Evolutionary conservation across 1,284 basidiomycete species (phyloP), one percentile per base, ranked within the genome.

Genomic region (Boletus smithii): DNA sequence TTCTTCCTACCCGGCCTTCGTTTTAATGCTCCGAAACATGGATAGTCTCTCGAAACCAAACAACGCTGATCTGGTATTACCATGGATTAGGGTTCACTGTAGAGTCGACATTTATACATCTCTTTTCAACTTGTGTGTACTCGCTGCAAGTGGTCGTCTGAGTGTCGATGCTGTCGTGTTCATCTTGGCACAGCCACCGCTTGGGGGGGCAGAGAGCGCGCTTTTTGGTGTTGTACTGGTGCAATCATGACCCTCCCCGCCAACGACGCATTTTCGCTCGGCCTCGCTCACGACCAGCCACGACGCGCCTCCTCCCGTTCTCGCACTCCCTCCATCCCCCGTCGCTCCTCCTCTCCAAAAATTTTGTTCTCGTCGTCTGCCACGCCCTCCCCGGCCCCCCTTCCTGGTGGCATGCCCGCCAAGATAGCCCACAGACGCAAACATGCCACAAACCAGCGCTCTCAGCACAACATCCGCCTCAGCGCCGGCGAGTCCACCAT

Each of bases 231-330:
- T 38, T 44, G 42, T 11, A 11, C 16, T 23, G 6, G 18, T 29
- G 22, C 49, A 9, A 36, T 30, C 49, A 76, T 76, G 76, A 66
- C 69, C 4, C 62, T 76, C 40, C 75, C 76, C 49, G 73, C 76
- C 47, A 76, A 73, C 65, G 76, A 78, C 69, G 75, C 72, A 13
- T 76, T 77, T 45, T 73, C 73, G 18, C 70, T 78, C 44, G 66
- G 72, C 46, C 66, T 74, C 23, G 68, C 64, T 32, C 74, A 76
- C 67, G 69, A 74, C 59, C 61, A 65, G 48, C 62, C 66, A 38
- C 71, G 71, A 45, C 65, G 67, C 40, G 48, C 61, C 44, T 49
- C 59, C n/a, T 58, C 56, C 16, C 54, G 51, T n/a, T 40, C 62
- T 8, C 53, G 56, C 23, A 53, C 61, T 0, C 65, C 49, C 51